phyloP scores from a whole-genome alignment of 1,284 basidiomycete species.

The Filobasidium uniguttulatum region DNA sequence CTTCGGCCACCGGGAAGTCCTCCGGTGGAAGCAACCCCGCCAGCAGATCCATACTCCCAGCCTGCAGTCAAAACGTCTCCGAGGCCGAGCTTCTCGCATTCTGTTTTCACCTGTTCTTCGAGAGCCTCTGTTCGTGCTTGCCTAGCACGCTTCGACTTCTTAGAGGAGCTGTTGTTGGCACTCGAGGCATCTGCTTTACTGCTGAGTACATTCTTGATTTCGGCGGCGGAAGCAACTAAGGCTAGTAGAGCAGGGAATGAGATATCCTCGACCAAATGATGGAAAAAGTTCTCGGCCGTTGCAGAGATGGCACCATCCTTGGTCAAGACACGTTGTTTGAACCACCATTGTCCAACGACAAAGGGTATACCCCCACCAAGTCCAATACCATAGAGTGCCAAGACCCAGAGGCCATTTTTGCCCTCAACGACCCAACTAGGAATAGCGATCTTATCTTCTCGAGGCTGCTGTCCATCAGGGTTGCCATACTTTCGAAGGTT shows the following conservation, averaged over 20 bases:
- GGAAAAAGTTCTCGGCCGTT: constrained; percentile 84
- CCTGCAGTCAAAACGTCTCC: constrained; percentile 16
- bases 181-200: constrained; percentile 20
- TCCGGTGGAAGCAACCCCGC: constrained; percentile 1
- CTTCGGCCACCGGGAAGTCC: neutral
- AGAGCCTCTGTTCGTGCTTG: constrained; percentile 45
- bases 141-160: constrained; percentile 35
- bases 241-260: constrained; percentile 59
- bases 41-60: constrained; percentile 12
- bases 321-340: constrained; percentile 75
- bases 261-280: constrained; percentile 65
- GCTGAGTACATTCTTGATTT: constrained; percentile 40
- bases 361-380: constrained; percentile 77
- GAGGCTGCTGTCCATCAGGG: constrained; percentile 89
- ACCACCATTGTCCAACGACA: constrained; percentile 96
- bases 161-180: constrained; percentile 21
- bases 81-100: constrained; percentile 37
- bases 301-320: constrained; percentile 79
- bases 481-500: constrained; percentile 88
- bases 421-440: constrained; percentile 89
- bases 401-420: constrained; percentile 80
- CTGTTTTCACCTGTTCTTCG: constrained; percentile 45
- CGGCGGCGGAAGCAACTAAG: constrained; percentile 58
- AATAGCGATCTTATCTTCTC: constrained; percentile 90
- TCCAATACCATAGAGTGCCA: constrained; percentile 72